phyloP scores from a whole-genome alignment of 2,329 filamentous ascomycete genomes.

The Fusarium pseudonygamai region DNA sequence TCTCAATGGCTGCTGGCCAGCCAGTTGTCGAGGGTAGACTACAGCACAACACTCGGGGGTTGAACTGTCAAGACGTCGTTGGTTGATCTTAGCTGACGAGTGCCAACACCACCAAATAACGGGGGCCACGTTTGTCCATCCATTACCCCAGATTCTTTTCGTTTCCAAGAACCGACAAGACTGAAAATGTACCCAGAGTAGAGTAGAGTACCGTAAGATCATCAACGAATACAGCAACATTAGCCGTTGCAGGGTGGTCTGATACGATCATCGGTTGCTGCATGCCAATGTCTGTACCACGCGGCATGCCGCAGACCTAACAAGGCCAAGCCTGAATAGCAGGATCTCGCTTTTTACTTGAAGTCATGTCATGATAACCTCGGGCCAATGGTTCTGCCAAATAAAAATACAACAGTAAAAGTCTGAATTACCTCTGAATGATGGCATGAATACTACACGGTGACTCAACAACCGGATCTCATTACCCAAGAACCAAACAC shows the following conservation, averaged over 20 bases:
- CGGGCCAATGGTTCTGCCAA: background rate
- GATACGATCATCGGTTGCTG: conserved; percentile 8
- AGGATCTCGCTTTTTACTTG: background rate
- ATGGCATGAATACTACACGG: conserved; percentile 13
- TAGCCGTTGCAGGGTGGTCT: conserved; percentile 23
- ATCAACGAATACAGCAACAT: background rate
- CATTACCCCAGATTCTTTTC: conserved; percentile 17
- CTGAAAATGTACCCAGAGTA: background rate
- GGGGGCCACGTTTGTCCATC: background rate
- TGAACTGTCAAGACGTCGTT: background rate
- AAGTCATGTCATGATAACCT: background rate
- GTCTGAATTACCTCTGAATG: background rate
- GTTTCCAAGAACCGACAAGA: background rate
- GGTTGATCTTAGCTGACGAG: background rate
- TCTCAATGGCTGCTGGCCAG: background rate
- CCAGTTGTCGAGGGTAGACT: background rate
- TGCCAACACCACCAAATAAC: conserved; percentile 4
- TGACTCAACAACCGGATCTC: background rate
- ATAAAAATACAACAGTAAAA: background rate
- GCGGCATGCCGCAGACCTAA: background rate
- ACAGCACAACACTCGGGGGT: background rate
- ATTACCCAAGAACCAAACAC: conserved; percentile 14
- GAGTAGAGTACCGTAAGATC: background rate
- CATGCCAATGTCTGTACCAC: conserved; percentile 12
- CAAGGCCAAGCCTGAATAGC: conserved; percentile 6